Base-by-base conservation (phyloP, 208 protist genomes). In the Wallacemonas collosoma region DNA sequence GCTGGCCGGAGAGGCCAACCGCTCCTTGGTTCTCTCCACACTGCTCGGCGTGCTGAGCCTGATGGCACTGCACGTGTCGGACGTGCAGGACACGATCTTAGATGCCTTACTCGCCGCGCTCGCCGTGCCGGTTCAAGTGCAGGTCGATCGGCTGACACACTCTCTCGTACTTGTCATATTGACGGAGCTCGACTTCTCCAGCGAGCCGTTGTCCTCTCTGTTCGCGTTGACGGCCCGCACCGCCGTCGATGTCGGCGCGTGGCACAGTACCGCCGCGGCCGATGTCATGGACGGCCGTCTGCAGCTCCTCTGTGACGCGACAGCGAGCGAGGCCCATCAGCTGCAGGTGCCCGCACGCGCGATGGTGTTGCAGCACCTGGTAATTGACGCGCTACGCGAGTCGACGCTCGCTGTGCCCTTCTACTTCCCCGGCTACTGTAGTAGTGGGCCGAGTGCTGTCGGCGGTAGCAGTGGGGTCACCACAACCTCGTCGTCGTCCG, bases 131-230 rank as follows among this genome's bases (percentile, higher is more conserved):
- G n/a, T 71, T 15, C 68, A 70, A 61, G 17, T 47, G 26, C 39
- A 65, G 1, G 26, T 82, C 6, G 67, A 69, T 57, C 72, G 72
- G 4, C 48, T 85, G 26, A 62, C 79, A n/a, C 66, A 69, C 44
- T 55, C 62, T 3, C 76, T 88, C 51, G 36, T 84, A 17, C 61
- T 82, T 6, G 72, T 76, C 35, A 72, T 87, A 15, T 54, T 79
- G 41, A 26, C 17, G 6, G 60, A 65, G 51, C 64, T 65, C 44
- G 64, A 68, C 65, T 72, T 47, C 43, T 65, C 60, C 1, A 65
- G 60, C 15, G 60, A 65, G 60, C 60, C 60, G 60, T 12, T 65
- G 40, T 8, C 41, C 9, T 65, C 60, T 3, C n/a, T 65, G 41
- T 65, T 51, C 43, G 60, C 60, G 14, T 8, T 65, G 11, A 26